Base-by-base conservation (phyloP, 805 yeast species). In the Saturnispora kantuleensis region DNA sequence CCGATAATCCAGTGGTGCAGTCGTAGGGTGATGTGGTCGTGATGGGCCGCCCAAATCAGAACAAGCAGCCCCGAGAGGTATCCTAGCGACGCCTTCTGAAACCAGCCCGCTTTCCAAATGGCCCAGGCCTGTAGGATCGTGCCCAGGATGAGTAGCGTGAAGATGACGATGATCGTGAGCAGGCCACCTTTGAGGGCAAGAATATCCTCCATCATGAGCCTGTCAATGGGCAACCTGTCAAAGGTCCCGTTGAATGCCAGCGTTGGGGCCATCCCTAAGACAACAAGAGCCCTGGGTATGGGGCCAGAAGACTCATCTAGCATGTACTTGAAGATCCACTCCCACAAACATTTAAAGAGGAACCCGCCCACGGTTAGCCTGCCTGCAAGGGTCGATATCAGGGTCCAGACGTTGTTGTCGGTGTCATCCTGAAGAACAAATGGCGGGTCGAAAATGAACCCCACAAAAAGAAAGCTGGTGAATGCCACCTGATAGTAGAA, bases 191-290 rank as follows among this genome's bases (percentile, higher is more conserved):
- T 80, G 62, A 82, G 89, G 26, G 74, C 73, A 50, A 71, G 75
- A 28, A 90, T 65, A 58, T 90, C 97, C 10, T 67, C 64, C 2
- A 77, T 54, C 0, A 90, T 84, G 36, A 90, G 67, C 45, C 98
- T 68, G 58, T 90, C 97, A 10, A 89, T 80, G 0, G 97, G 96
- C 10, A 90, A 63, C 48, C 89, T 67, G 57, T 88, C 97, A 64
- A 90, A 87, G 0, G 95, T 86, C 54, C 85, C 72, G 62, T 87
- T 89, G 60, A 89, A 88, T 55, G 88, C 69, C 31, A 84, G 70
- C 15, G 46, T 46, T 9, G 44, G 32, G 34, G 42, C 35, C 6
- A 31, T 9, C 4, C 44, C 38, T 11, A 42, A 11, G 10, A 42
- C 15, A 17, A 37, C 38, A 15, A 42, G 8, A 5, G 35, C 6